Percentiles rank a stretch among this genome's conserved stretches.
These are phyloP conservation scores for Citrus cavaleriei DNA, from an alignment of 345 rosid species.

Conservation along the genomic window DNA sequence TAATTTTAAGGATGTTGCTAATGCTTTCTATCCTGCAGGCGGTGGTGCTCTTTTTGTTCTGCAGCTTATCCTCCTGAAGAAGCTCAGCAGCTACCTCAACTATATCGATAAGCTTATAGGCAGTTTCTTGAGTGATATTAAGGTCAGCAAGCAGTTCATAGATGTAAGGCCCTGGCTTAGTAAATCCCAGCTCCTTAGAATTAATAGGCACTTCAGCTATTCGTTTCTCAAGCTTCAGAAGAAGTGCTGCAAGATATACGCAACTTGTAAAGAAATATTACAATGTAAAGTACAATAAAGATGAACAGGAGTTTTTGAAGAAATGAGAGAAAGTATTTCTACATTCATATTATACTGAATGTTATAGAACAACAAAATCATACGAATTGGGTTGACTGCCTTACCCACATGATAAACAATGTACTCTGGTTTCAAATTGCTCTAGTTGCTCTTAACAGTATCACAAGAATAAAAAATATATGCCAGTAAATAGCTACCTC, in stretches of 20 bases:
- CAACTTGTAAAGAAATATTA: not conserved
- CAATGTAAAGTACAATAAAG: slow-evolving; percentile 1
- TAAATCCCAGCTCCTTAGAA: slow-evolving; percentile 77
- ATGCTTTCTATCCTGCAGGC: slow-evolving; percentile 76
- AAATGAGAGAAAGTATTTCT: slow-evolving; percentile 6
- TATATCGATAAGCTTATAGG: slow-evolving; percentile 60
- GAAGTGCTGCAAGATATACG: slow-evolving; percentile 58
- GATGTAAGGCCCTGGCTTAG: slow-evolving; percentile 87
- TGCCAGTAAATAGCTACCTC: slow-evolving; percentile 47
- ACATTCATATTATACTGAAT: slow-evolving; percentile 10
- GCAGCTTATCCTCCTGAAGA: slow-evolving; percentile 72
- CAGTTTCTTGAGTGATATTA: slow-evolving; percentile 75
- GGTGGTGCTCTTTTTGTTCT: slow-evolving; percentile 34
- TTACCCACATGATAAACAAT: not conserved
- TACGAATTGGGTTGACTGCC: not conserved
- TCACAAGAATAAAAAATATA: not conserved
- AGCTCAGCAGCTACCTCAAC: slow-evolving; percentile 73
- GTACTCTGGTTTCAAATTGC: not conserved
- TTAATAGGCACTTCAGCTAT: slow-evolving; percentile 78
- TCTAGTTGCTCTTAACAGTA: not conserved
- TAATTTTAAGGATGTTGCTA: slow-evolving; percentile 61
- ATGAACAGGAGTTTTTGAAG: not conserved
- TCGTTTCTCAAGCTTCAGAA: slow-evolving; percentile 82
- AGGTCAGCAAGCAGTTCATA: slow-evolving; percentile 78
- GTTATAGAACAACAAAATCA: not conserved